Evolutionary conservation across 2,329 filamentous ascomycete genomes (phyloP).

Genomic region (Ceratocystis harringtonii): DNA sequence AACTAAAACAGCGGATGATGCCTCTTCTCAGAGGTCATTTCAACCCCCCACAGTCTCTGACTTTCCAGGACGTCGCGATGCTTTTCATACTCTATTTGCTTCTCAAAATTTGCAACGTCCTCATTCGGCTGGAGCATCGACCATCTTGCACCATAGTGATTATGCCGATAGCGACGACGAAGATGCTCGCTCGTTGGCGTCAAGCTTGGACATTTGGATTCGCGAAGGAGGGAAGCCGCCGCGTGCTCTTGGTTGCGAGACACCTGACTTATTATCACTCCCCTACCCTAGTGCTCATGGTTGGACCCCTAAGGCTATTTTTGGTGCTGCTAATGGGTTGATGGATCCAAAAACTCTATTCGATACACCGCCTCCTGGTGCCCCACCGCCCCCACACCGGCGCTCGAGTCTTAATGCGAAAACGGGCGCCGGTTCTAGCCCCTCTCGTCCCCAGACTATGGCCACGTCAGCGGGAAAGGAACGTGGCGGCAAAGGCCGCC

Average conservation of each 20-base stretch:
- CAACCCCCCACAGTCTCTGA: conserved; percentile 24
- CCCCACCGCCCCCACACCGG: conserved; percentile 37
- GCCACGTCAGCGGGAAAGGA: conserved; percentile 13
- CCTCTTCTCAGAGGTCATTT: conserved; percentile 14
- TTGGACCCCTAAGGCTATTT: conserved; percentile 37
- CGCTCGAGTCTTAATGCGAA: conserved; percentile 39
- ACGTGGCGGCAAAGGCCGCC: conserved; percentile 7
- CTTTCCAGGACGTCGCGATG: conserved; percentile 22
- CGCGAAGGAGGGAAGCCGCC: conserved; percentile 35
- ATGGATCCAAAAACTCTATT: conserved; percentile 20
- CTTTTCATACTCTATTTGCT: conserved; percentile 22
- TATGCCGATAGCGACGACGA: conserved; percentile 32
- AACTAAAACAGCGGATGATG: background rate
- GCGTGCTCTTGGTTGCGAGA: conserved; percentile 23
- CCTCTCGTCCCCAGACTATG: conserved; percentile 6
- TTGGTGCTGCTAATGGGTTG: conserved; percentile 25
- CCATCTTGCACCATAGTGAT: conserved; percentile 28
- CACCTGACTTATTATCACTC: conserved; percentile 42
- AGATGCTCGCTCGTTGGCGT: conserved; percentile 31
- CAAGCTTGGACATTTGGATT: conserved; percentile 44
- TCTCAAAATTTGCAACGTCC: conserved; percentile 27
- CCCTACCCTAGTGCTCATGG: conserved; percentile 27
- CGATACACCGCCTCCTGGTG: conserved; percentile 22
- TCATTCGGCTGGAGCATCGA: conserved; percentile 34
- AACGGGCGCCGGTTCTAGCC: conserved; percentile 23